phyloP scores from a whole-genome alignment of 345 rosid genomes.

The Carallia pectinifolia region DNA sequence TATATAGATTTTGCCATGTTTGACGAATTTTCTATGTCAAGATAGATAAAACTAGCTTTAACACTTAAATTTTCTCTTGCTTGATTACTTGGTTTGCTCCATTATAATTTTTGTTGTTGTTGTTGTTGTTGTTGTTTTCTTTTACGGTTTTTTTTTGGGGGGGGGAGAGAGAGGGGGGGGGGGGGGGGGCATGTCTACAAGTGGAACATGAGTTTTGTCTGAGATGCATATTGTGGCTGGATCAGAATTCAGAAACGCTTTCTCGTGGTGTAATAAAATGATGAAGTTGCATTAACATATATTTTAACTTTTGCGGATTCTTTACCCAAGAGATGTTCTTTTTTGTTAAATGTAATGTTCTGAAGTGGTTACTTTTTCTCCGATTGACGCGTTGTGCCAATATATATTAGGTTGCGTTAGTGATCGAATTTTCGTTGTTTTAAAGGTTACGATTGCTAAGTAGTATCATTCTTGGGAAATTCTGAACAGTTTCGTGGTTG shows the following conservation, averaged over 20 bases:
- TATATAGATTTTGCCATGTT: not conserved
- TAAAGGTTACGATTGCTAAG: not conserved
- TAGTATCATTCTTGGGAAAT: not conserved
- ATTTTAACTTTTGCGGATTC: not conserved
- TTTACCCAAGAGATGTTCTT: not conserved
- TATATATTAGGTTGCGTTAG: not conserved
- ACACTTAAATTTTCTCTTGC: not conserved
- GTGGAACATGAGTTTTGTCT: too few species aligned
- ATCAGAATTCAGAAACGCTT: too few species aligned
- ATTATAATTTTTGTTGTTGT: not conserved
- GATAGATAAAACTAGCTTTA: not conserved
- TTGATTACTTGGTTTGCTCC: not conserved
- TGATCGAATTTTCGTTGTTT: not conserved
- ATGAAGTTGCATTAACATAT: not conserved
- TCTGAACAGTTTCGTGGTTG: slow-evolving; percentile 13
- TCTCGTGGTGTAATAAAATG: too few species aligned
- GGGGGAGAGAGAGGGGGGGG: too few species aligned
- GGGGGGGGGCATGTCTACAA: too few species aligned
- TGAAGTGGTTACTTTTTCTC: not conserved
- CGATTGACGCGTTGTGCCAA: not conserved
- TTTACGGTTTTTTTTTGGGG: too few species aligned
- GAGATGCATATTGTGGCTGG: too few species aligned
- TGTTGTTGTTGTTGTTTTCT: too few species aligned
- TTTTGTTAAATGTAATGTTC: not conserved
- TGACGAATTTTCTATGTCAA: not conserved